Conservation (phyloP, 176 grass and related monocot genomes). For the Avena eriantha region DNA sequence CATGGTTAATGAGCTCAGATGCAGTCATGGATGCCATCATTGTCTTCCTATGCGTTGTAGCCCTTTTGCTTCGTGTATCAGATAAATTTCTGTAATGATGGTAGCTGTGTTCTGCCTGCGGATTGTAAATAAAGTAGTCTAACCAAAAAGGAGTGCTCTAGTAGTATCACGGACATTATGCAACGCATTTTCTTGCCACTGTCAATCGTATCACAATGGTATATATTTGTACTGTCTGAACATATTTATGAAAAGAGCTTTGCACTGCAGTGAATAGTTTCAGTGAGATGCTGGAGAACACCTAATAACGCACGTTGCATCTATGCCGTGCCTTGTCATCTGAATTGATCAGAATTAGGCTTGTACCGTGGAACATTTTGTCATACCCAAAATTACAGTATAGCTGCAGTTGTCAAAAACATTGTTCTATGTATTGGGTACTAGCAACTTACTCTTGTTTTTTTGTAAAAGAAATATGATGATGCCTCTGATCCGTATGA, state of each 20-base stretch:
- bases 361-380: not conserved
- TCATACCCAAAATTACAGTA: not conserved
- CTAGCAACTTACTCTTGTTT: not conserved
- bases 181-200: not conserved
- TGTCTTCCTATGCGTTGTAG: slow-evolving; percentile 48
- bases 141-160: not conserved
- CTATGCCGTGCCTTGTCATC: not conserved
- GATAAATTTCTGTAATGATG: slow-evolving; percentile 41
- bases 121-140: slow-evolving; percentile 36
- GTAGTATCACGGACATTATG: not conserved
- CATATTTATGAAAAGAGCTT: not conserved
- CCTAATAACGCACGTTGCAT: not conserved
- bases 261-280: not conserved
- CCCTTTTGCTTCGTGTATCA: slow-evolving; percentile 51
- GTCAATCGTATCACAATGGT: not conserved
- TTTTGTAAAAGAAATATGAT: not conserved
- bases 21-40: slow-evolving; percentile 48
- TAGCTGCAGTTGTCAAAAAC: not conserved
- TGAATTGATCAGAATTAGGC: not conserved
- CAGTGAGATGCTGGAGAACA: not conserved
- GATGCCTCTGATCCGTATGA: not conserved
- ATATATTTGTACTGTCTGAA: slow-evolving; percentile 7
- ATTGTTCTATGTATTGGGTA: not conserved
- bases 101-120: slow-evolving; percentile 11
- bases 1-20: slow-evolving; percentile 42